Evolutionary conservation across 2,329 filamentous ascomycete species (phyloP).

Genomic region (Pseudocercospora macadamiae): DNA sequence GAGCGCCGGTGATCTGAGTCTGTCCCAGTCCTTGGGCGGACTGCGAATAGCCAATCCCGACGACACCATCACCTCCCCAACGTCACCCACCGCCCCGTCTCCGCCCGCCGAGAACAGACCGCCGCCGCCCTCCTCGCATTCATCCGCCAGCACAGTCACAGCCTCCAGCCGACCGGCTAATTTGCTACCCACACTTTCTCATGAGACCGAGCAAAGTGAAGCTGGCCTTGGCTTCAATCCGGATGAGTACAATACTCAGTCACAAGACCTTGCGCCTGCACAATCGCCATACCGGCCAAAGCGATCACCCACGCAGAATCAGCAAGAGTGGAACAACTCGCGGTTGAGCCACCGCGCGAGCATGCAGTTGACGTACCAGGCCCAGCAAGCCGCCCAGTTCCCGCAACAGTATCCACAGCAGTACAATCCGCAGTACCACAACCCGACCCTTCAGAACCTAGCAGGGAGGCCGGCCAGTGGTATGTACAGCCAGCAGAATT

Average conservation of each 20-base stretch:
- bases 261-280: slow-evolving; percentile 10
- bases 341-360: slow-evolving; percentile 47
- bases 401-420: slow-evolving; percentile 22
- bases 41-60: slow-evolving; percentile 97
- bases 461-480: slow-evolving; percentile 46
- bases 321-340: slow-evolving; percentile 22
- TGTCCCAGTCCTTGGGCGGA: slow-evolving; percentile 89
- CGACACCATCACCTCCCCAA: slow-evolving; percentile 53
- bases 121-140: slow-evolving; percentile 38
- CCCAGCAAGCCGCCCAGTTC: slow-evolving; percentile 42
- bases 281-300: slow-evolving; percentile 9
- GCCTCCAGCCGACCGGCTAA: slow-evolving; percentile 35
- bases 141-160: slow-evolving; percentile 44
- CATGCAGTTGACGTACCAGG: slow-evolving; percentile 47
- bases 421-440: slow-evolving; percentile 29
- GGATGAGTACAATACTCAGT: slow-evolving; percentile 37
- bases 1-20: slow-evolving; percentile 82
- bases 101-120: slow-evolving; percentile 21
- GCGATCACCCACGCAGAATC: slow-evolving; percentile 19
- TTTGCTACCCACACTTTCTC: slow-evolving; percentile 40
- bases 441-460: slow-evolving; percentile 35
- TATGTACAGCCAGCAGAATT: slow-evolving; percentile 54
- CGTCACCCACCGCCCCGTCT: slow-evolving; percentile 16
- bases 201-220: slow-evolving; percentile 38
- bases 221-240: slow-evolving; percentile 37